phyloP scores from a whole-genome alignment of 2,329 filamentous ascomycete genomes.

The Monosporascus ibericus region DNA sequence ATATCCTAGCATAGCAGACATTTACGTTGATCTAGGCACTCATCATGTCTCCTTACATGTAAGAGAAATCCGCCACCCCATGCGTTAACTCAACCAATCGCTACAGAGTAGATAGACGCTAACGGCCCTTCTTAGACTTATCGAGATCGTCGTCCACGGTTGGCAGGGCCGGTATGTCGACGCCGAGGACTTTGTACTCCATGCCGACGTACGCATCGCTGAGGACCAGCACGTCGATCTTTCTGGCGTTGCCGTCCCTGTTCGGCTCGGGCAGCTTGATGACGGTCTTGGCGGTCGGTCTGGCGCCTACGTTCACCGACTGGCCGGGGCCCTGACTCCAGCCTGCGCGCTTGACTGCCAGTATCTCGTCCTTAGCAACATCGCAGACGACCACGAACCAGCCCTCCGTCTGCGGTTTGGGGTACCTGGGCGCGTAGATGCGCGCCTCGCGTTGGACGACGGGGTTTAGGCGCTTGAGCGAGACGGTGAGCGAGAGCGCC shows the following conservation, averaged over 20 bases:
- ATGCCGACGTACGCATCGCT: conserved; percentile 87
- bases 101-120: conserved; percentile 5
- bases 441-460: conserved; percentile 60
- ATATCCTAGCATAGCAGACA: too few relatives aligned
- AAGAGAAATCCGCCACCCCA: too few relatives aligned
- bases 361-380: conserved; percentile 62
- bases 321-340: conserved; percentile 46
- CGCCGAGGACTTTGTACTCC: conserved; percentile 42
- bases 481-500: conserved; percentile 56
- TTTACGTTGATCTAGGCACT: too few relatives aligned
- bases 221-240: conserved; percentile 67
- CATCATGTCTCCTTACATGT: too few relatives aligned
- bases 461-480: conserved; percentile 61
- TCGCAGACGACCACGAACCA: conserved; percentile 81
- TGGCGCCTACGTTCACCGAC: conserved; percentile 34
- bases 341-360: conserved; percentile 79
- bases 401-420: conserved; percentile 89
- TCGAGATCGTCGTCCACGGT: conserved; percentile 41
- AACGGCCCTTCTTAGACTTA: conserved; percentile 32
- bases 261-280: conserved; percentile 54
- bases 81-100: too few relatives aligned
- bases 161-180: conserved; percentile 47
- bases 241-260: conserved; percentile 42
- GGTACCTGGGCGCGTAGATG: conserved; percentile 83
- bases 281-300: conserved; percentile 46